Conservation (phyloP, 768 basidiomycete genomes). For the Neoboletus brunneissimus region DNA sequence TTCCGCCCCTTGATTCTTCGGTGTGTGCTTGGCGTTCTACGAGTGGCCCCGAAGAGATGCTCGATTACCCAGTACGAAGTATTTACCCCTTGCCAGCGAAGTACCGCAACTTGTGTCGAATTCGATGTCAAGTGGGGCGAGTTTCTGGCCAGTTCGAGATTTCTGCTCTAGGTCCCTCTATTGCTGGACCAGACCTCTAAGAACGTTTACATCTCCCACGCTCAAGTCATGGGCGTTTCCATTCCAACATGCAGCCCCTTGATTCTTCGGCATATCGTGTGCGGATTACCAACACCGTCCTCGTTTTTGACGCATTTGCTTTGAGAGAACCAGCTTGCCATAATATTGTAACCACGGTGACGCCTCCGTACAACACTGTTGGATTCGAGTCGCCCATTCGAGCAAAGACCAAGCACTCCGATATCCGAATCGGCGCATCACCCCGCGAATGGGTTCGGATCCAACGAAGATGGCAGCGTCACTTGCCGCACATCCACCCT, state of each 20-base stretch:
- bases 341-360: constrained; percentile 17
- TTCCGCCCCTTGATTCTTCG: neutral
- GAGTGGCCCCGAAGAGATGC: neutral
- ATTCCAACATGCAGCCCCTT: neutral
- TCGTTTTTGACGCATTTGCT: neutral
- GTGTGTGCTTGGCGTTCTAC: neutral
- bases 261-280: neutral
- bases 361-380: neutral
- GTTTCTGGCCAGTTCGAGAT: neutral
- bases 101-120: neutral
- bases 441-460: neutral
- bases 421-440: neutral
- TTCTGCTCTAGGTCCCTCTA: neutral
- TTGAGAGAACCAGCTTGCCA: constrained; percentile 6
- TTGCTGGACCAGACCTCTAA: neutral
- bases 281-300: neutral
- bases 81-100: neutral
- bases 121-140: no score
- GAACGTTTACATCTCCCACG: neutral
- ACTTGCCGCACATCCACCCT: neutral
- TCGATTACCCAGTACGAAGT: neutral
- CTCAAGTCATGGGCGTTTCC: neutral
- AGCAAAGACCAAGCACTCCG: neutral
- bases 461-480: neutral
- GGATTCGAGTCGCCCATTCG: neutral